Conservation (phyloP, 208 protist genomes). For the Plasmodiophora brassicae region DNA sequence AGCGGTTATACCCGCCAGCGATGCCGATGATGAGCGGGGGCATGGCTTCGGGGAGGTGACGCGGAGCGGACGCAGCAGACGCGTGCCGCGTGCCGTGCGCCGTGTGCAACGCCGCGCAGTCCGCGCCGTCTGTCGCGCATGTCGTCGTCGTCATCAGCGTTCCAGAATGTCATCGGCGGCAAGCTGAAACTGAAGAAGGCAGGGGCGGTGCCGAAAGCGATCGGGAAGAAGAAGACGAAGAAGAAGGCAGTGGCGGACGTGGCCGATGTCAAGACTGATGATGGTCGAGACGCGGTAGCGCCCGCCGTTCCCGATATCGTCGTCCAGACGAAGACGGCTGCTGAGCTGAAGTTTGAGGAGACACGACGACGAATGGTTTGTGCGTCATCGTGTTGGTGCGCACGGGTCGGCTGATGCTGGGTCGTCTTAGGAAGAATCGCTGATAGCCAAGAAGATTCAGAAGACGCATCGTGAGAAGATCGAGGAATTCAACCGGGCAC, state of each 20-base stretch:
- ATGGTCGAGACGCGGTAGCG: not conserved
- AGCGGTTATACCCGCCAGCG: too few species aligned
- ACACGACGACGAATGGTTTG: not conserved
- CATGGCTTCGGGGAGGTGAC: too few species aligned
- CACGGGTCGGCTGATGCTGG: not conserved
- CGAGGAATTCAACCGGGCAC: constrained; percentile 39
- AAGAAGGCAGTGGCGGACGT: not conserved
- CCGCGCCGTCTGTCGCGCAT: not conserved
- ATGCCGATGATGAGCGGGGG: not conserved
- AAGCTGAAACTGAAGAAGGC: not conserved
- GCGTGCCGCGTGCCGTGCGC: too few species aligned
- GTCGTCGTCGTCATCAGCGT: not conserved
- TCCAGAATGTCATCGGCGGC: not conserved
- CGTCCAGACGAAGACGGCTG: not conserved
- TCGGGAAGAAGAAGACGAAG: not conserved
- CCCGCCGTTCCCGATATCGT: not conserved
- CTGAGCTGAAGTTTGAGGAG: not conserved
- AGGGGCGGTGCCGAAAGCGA: not conserved
- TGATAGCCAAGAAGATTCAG: constrained; percentile 43
- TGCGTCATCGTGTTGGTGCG: not conserved
- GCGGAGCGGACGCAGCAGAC: too few species aligned
- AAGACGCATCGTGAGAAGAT: constrained; percentile 48
- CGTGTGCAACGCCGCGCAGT: too few species aligned
- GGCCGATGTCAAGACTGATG: not conserved
- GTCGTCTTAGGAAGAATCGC: constrained; percentile 5